phyloP scores from a whole-genome alignment of 2,329 filamentous ascomycete genomes.

The Elsinoe arachidis region DNA sequence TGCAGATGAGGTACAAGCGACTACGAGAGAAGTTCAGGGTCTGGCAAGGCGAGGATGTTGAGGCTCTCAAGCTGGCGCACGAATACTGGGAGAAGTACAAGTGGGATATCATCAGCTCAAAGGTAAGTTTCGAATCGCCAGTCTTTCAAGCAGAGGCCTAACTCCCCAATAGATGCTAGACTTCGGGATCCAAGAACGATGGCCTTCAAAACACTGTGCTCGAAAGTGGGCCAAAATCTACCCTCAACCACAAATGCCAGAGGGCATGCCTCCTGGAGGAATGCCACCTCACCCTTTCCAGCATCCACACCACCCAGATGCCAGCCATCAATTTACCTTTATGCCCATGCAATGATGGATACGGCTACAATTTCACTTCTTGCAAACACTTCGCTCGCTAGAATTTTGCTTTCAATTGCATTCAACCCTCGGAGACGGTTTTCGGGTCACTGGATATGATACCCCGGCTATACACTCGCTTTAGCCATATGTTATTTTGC shows the following conservation, averaged over 20 bases:
- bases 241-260: slow-evolving; percentile 19
- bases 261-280: slow-evolving; percentile 17
- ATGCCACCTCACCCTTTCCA: slow-evolving; percentile 17
- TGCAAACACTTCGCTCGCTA: slow-evolving; percentile 3
- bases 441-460: slow-evolving; percentile 7
- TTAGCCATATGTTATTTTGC: background rate
- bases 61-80: slow-evolving; percentile 41
- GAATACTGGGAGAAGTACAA: slow-evolving; percentile 47
- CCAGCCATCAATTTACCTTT: slow-evolving; percentile 7
- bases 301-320: slow-evolving; percentile 5
- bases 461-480: slow-evolving; percentile 10
- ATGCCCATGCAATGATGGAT: slow-evolving; percentile 6
- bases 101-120: slow-evolving; percentile 45
- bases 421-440: background rate
- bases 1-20: slow-evolving; percentile 48
- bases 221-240: slow-evolving; percentile 44
- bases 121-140: slow-evolving; percentile 29
- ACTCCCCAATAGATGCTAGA: slow-evolving; percentile 40
- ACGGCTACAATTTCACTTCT: background rate
- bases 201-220: slow-evolving; percentile 42
- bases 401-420: background rate
- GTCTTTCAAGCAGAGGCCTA: slow-evolving; percentile 8
- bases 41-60: slow-evolving; percentile 44
- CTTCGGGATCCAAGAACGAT: slow-evolving; percentile 42
- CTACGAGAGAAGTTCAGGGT: slow-evolving; percentile 42